Evolutionary conservation across 202 grass and related monocot species (phyloP).

Genomic region (Eragrostis tef): DNA sequence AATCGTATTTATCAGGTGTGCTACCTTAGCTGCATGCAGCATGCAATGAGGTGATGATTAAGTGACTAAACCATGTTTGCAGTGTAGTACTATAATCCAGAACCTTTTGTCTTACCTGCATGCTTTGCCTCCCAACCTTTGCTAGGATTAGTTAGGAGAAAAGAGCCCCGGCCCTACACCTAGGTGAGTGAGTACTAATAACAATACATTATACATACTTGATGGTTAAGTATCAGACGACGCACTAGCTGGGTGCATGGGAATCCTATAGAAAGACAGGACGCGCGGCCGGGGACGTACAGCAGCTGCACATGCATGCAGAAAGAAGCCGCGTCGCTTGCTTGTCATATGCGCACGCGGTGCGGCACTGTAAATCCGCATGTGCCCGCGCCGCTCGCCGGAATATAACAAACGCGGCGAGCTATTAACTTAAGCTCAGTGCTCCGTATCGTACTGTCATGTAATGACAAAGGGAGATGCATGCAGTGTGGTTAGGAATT

Average conservation of each 20-base stretch:
- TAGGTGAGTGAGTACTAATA: not conserved
- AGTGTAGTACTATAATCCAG: not conserved
- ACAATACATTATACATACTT: not conserved
- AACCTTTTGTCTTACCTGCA: not conserved
- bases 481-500: too few relatives aligned
- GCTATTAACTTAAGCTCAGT: not conserved
- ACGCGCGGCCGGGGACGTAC: not conserved
- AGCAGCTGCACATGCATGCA: conserved; percentile 24
- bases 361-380: conserved; percentile 35
- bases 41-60: not conserved
- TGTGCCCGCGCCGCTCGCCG: conserved; percentile 53
- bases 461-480: not conserved
- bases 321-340: conserved; percentile 23
- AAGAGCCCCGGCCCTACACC: not conserved
- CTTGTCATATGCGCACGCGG: conserved; percentile 7
- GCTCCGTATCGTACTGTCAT: not conserved
- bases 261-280: conserved; percentile 8
- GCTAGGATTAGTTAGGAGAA: conserved; percentile 34
- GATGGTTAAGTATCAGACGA: not conserved
- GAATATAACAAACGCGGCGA: conserved; percentile 34
- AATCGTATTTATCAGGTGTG: too few relatives aligned
- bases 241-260: not conserved
- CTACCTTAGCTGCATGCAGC: too few relatives aligned
- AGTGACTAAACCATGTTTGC: not conserved
- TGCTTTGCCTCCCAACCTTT: conserved; percentile 8